Base-by-base conservation (phyloP, 441 rosid species). In the Kokia cookei region DNA sequence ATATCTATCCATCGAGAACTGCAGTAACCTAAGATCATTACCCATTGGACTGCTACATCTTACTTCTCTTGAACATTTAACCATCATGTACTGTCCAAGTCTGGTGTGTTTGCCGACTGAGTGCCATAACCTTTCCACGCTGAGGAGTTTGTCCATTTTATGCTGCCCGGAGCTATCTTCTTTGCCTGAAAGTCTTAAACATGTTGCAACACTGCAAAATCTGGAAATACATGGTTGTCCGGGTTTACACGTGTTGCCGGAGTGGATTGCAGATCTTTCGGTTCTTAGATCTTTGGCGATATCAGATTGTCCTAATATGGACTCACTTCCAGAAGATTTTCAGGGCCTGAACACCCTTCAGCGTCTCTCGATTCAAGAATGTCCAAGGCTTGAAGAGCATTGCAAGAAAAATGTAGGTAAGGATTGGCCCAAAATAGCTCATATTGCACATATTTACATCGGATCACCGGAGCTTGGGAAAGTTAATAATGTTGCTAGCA, bases 161-260 rank as follows among this genome's bases (percentile, higher is more conserved):
- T 59, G 68, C 37, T 72, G 76, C 74, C 78, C 76, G 8, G 0
- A 19, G 51, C 61, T 82, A 26, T 51, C 63, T 42, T 78, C 71
- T 53, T 77, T 81, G 8, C 82, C 82, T 2, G 76, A 73, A 2
- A 69, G 79, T 54, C 19, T 76, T 26, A 73, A 82, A 76, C 17
- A 68, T 32, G 75, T 76, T 26, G 75, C 59, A 3, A 32, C 80
- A 7, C 72, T 59, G 73, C 59, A 15, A 12, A 63, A 53, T 43
- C 40, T 76, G 70, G 80, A 73, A 73, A 64, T 73, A 43, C 75
- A 50, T 50, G 42, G 69, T 48, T 80, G 77, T 70, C 60, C 40
- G 17, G 57, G 37, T 42, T 55, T 71, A 40, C 15, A 10, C n/a
- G 26, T 4, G 9, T 61, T 75, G 60, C 78, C 69, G 6, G 75